Conservation (phyloP, 2,329 filamentous ascomycete genomes). For the Geosmithia putterillii region DNA sequence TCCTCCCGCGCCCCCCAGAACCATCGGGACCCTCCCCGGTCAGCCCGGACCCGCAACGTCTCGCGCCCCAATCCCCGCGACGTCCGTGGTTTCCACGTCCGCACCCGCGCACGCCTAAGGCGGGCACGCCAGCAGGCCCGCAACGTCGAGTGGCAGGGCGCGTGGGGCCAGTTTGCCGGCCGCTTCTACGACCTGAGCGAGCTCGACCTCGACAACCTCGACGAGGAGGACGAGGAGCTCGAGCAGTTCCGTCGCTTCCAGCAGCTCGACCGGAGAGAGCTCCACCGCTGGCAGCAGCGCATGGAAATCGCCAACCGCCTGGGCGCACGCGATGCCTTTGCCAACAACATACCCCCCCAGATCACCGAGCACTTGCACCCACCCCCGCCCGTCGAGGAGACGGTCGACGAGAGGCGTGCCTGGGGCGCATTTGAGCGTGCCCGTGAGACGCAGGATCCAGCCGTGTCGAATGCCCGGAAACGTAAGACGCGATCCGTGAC, state of each 20-base stretch:
- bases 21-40: background rate
- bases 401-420: conserved; percentile 66
- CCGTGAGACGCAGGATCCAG: conserved; percentile 49
- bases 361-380: conserved; percentile 52
- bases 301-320: conserved; percentile 71
- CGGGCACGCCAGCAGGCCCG: conserved; percentile 50
- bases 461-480: conserved; percentile 47
- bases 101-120: conserved; percentile 46
- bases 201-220: conserved; percentile 26
- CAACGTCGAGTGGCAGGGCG: conserved; percentile 77
- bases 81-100: conserved; percentile 23
- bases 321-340: conserved; percentile 62
- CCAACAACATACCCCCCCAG: conserved; percentile 41
- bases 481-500: conserved; percentile 61
- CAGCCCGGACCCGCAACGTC: conserved; percentile 9
- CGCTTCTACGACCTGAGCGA: conserved; percentile 46
- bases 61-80: conserved; percentile 18
- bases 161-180: conserved; percentile 57
- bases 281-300: conserved; percentile 70
- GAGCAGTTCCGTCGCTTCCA: conserved; percentile 41
- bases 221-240: conserved; percentile 59
- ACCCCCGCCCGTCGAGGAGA: conserved; percentile 47
- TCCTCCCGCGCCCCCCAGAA: background rate
- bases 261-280: conserved; percentile 44
- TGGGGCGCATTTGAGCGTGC: conserved; percentile 89